phyloP scores from a whole-genome alignment of 345 rosid genomes.

The Populus nigra region DNA sequence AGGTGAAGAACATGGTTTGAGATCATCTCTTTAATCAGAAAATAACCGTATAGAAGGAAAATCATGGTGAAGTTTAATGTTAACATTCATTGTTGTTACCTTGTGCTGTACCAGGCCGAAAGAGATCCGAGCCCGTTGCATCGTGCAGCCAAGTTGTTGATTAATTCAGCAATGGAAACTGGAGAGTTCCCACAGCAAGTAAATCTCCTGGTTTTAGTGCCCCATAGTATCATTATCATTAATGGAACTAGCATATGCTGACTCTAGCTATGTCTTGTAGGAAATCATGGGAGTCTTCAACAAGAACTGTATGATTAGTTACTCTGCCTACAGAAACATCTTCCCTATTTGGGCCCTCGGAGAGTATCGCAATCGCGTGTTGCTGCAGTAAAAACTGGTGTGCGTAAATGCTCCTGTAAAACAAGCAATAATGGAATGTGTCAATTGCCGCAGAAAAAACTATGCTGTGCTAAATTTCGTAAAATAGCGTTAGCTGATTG shows the following conservation, averaged over 20 bases:
- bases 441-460: no score
- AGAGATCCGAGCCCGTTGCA: slow-evolving; percentile 20
- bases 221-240: not conserved
- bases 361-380: slow-evolving; percentile 16
- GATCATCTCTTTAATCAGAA: no score
- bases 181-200: slow-evolving; percentile 27
- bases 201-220: not conserved
- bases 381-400: not conserved
- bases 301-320: slow-evolving; percentile 29
- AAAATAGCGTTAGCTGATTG: no score
- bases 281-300: slow-evolving; percentile 37
- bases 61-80: no score
- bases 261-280: not conserved
- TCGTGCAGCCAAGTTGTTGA: slow-evolving; percentile 16
- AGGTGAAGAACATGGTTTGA: slow-evolving; percentile 24
- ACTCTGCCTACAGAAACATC: slow-evolving; percentile 28
- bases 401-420: not conserved
- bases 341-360: slow-evolving; percentile 40
- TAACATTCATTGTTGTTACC: no score
- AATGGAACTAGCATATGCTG: not conserved
- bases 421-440: not conserved
- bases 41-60: no score
- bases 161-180: slow-evolving; percentile 19
- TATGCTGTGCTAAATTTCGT: no score
- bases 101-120: not conserved